phyloP scores from a whole-genome alignment of 1,139 yeast genomes.

The Magnusiomyces paraingens region DNA sequence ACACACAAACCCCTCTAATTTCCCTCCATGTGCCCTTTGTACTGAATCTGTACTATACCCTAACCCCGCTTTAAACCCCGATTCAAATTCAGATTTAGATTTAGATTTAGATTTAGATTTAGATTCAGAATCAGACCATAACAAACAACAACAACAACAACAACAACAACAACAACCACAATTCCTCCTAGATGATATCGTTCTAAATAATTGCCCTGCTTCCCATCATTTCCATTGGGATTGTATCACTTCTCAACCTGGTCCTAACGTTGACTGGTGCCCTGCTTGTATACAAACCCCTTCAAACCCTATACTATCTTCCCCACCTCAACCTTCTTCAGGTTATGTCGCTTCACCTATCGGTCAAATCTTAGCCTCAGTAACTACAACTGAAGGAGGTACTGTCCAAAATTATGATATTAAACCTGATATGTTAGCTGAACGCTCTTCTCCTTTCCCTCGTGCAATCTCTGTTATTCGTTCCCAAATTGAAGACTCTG shows the following conservation, averaged over 20 bases:
- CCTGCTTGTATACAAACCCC: conserved; percentile 17
- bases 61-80: background rate
- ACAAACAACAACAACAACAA: background rate
- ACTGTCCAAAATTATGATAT: conserved; percentile 19
- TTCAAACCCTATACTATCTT: no score
- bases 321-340: background rate
- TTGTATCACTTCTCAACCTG: conserved; percentile 18
- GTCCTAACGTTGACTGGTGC: conserved; percentile 15
- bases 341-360: conserved; percentile 10
- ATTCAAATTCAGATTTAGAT: no score
- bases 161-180: background rate
- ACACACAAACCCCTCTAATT: no score
- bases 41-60: background rate
- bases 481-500: background rate
- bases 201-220: conserved; percentile 12
- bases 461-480: conserved; percentile 14
- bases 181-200: background rate
- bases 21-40: background rate
- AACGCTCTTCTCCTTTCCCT: conserved; percentile 12
- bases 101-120: no score
- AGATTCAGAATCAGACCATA: no score
- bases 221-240: conserved; percentile 23
- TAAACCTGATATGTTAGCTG: conserved; percentile 17
- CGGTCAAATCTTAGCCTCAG: conserved; percentile 18
- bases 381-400: conserved; percentile 20